Evolutionary conservation across 2,329 filamentous ascomycete genomes (phyloP).

Genomic region (Pyricularia pennisetigena): DNA sequence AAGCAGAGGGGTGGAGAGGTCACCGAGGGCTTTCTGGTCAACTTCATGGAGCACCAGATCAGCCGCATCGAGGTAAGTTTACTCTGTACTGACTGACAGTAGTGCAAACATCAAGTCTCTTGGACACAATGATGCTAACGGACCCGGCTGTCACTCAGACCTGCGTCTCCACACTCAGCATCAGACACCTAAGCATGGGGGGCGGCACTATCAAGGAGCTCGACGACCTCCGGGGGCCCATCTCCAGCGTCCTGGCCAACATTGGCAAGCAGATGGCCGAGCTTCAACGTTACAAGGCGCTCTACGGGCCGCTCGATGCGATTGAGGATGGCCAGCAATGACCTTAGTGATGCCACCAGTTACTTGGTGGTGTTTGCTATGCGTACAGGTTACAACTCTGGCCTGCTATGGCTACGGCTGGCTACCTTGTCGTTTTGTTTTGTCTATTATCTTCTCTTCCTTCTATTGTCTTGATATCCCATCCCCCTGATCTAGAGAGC

Average conservation of each 20-base stretch:
- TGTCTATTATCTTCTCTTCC: neutral
- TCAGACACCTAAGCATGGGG: conserved; percentile 71
- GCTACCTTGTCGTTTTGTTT: neutral
- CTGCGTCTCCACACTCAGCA: conserved; percentile 66
- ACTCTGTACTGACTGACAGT: neutral
- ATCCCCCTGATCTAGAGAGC: neutral
- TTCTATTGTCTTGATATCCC: neutral
- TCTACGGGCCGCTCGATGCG: conserved; percentile 29
- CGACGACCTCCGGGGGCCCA: conserved; percentile 67
- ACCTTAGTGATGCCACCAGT: neutral
- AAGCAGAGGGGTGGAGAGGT: conserved; percentile 67
- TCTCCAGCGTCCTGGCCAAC: conserved; percentile 59
- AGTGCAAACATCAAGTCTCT: neutral
- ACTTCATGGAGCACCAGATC: conserved; percentile 90
- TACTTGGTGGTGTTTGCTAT: neutral
- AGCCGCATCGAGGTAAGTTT: conserved; percentile 82
- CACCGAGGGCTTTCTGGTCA: conserved; percentile 77
- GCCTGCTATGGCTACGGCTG: neutral
- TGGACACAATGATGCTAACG: conserved; percentile 4
- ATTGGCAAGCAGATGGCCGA: conserved; percentile 54
- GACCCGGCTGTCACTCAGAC: conserved; percentile 39
- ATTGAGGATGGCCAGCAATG: neutral
- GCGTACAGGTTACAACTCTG: neutral
- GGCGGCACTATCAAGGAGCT: conserved; percentile 52
- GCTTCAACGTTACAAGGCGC: conserved; percentile 49